Evolutionary conservation across 352 stramenopile species (phyloP), one percentile per base, ranked within the genome.

Genomic region (Sclerospora graminicola): DNA sequence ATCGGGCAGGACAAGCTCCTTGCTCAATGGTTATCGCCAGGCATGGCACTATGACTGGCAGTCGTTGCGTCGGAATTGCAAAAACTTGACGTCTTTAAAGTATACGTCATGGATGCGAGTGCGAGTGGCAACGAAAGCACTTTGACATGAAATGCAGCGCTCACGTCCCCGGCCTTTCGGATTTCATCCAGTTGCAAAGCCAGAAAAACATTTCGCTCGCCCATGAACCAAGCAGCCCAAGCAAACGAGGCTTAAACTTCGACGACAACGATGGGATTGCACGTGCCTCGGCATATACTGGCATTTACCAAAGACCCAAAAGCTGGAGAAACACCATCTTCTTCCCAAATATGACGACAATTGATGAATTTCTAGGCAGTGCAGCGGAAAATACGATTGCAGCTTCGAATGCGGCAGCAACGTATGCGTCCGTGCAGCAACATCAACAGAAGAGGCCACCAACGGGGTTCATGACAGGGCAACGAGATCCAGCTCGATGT

Each of bases 21-120:
- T 86, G 36, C 60, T 90, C 40, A 90, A 90, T 51, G 79, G 79
- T 24, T 85, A 90, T 53, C 79, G 79, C 33, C 75, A 87, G 54
- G 88, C 75, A 38, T 90, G 79, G 79, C 79, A 90, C 54, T 90
- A 90, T 41, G 79, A 75, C 10, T 90, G 79, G 79, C 75, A 84
- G 39, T 90, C 79, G 3, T 90, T 75, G 19, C 64, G 79, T 1
- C 65, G 88, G 13, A 90, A 90, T 48, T 87, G 74, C 61, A 87
- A 90, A 51, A 86, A 87, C n/a, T n/a, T n/a, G n/a, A n/a, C n/a
- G n/a, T n/a, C 8, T 90, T 90, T 45, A 71, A 78, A 23, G 70
- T 88, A 28, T 84, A 82, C 44, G 59, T 79, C 18, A 84, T 85
- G 49, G 55, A 64, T 33, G 21, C 64, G 2, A 63, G 49, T 28